phyloP scores from a whole-genome alignment of 1,284 basidiomycete species.

The Sanguinoderma infundibulare region DNA sequence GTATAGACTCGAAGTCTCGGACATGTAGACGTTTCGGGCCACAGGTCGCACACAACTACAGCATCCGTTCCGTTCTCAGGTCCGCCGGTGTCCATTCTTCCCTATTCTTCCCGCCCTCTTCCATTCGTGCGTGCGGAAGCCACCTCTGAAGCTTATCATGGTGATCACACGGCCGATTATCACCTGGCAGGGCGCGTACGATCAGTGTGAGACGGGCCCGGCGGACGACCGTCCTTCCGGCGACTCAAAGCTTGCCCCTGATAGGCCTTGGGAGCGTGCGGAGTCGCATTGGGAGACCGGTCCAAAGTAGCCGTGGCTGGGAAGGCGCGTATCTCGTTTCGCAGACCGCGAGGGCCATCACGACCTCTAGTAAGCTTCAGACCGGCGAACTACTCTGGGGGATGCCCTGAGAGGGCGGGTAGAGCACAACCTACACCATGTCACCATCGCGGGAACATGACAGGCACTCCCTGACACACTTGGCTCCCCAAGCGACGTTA shows the following conservation, averaged over 20 bases:
- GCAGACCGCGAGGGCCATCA: background rate
- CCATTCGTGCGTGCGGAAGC: conserved; percentile 5
- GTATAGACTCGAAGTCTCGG: background rate
- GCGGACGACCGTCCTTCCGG: background rate
- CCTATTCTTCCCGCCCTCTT: background rate
- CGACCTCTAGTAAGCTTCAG: background rate
- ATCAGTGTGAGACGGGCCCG: conserved; percentile 1
- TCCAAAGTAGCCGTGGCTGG: background rate
- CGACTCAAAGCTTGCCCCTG: conserved; percentile 1
- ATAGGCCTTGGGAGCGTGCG: background rate
- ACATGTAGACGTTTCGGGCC: background rate
- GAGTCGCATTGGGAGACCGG: conserved; percentile 1
- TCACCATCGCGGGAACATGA: background rate
- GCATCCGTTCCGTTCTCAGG: conserved; percentile 3
- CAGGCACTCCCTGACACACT: background rate
- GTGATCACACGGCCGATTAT: background rate
- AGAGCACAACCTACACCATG: too few relatives aligned
- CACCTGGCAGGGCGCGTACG: background rate
- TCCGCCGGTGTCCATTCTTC: background rate
- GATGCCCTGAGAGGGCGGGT: background rate
- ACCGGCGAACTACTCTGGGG: background rate
- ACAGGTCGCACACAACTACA: background rate
- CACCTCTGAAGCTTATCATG: conserved; percentile 9
- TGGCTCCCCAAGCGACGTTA: background rate
- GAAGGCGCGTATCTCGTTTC: background rate